Evolutionary conservation across 768 basidiomycete species (phyloP).

Genomic region (Phylloporus sp.): DNA sequence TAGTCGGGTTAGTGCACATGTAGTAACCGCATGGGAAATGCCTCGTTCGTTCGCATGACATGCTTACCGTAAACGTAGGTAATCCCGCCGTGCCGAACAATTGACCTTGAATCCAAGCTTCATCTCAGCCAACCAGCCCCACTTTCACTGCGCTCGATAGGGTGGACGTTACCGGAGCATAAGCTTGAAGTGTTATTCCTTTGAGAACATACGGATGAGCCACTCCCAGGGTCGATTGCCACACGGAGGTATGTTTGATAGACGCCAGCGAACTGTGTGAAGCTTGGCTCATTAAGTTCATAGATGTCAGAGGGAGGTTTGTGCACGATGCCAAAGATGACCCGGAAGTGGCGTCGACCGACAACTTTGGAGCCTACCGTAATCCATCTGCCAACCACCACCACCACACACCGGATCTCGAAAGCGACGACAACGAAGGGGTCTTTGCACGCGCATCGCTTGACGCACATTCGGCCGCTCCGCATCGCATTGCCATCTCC

Average conservation of each 20-base stretch:
- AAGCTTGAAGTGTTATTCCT: neutral
- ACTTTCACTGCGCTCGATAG: neutral
- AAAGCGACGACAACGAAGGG: constrained; percentile 16
- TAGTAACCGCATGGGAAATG: neutral
- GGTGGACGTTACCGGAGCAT: neutral
- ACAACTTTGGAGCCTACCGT: neutral
- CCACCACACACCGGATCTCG: constrained; percentile 1
- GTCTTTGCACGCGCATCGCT: neutral
- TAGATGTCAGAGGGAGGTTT: constrained; percentile 4
- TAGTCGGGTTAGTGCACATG: too few species aligned
- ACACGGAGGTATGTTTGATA: constrained; percentile 10
- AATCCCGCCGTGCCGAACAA: neutral
- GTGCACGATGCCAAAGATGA: constrained; percentile 11
- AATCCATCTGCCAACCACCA: neutral
- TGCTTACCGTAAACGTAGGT: neutral
- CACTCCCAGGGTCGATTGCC: constrained; percentile 5
- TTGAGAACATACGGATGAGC: constrained; percentile 6
- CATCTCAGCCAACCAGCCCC: neutral
- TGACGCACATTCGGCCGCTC: neutral
- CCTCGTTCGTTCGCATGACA: neutral
- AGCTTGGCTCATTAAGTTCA: constrained; percentile 9
- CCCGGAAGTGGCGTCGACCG: neutral
- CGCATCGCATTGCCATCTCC: neutral
- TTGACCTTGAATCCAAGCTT: neutral
- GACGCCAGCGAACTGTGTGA: neutral